These are phyloP conservation scores for Colletotrichum shisoi DNA, from an alignment of 2,329 filamentous ascomycete genomes.

Conservation along the genomic window DNA sequence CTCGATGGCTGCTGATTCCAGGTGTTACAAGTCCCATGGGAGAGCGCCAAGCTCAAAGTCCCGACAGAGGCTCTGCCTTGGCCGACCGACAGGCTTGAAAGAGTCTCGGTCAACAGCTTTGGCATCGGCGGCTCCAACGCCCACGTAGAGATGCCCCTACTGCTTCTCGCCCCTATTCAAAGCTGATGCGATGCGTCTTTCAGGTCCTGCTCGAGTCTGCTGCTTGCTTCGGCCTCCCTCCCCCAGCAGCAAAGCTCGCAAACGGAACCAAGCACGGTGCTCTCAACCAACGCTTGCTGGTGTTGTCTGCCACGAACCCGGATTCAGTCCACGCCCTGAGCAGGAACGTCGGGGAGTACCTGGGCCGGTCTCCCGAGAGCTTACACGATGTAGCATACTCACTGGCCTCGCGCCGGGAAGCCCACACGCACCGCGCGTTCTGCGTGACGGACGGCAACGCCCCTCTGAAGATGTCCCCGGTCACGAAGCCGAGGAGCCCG, in stretches of 20 bases:
- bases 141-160: conserved; percentile 40
- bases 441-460: conserved; percentile 22
- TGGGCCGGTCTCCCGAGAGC: conserved; percentile 21
- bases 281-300: background rate
- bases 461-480: conserved; percentile 32
- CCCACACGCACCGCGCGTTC: conserved; percentile 38
- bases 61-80: conserved; percentile 46
- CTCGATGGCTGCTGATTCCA: background rate
- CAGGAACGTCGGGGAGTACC: background rate
- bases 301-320: conserved; percentile 17
- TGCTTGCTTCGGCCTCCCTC: conserved; percentile 12
- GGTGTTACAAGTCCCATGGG: conserved; percentile 36
- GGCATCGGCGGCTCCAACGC: conserved; percentile 51
- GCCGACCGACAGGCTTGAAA: conserved; percentile 43
- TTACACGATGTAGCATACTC: conserved; percentile 40
- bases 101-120: conserved; percentile 47
- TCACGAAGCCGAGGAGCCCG: conserved; percentile 22
- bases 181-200: background rate
- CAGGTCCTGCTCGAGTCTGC: conserved; percentile 34
- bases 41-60: conserved; percentile 44
- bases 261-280: background rate
- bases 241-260: background rate
- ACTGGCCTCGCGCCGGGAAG: conserved; percentile 38
- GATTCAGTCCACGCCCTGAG: background rate
- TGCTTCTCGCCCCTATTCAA: background rate